Conservation (phyloP, 2,329 filamentous ascomycete genomes). For the Biscogniauxia sp. region DNA sequence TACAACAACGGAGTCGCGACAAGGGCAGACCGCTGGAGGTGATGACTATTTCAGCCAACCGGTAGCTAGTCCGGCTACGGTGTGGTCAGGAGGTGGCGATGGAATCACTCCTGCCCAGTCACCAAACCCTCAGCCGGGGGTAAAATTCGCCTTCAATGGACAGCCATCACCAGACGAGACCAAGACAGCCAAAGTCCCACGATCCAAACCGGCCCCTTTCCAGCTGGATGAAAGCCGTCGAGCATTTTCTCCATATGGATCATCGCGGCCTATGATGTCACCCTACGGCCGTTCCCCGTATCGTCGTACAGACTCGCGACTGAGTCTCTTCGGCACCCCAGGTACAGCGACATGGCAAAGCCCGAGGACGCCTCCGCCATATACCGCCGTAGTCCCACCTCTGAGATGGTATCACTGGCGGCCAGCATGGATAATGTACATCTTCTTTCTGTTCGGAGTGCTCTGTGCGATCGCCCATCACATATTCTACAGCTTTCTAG, state of each 20-base stretch:
- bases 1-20: constrained; percentile 12
- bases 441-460: constrained; percentile 36
- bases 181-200: constrained; percentile 2
- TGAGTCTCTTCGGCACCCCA: constrained; percentile 18
- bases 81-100: constrained; percentile 12
- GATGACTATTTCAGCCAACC: background rate
- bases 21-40: constrained; percentile 11
- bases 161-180: constrained; percentile 1
- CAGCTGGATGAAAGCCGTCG: constrained; percentile 18
- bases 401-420: constrained; percentile 36
- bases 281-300: constrained; percentile 14
- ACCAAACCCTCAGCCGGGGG: background rate
- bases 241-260: constrained; percentile 12
- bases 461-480: constrained; percentile 38
- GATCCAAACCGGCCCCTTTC: constrained; percentile 18
- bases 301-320: constrained; percentile 15
- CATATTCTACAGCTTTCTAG: constrained; percentile 34
- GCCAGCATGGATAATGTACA: constrained; percentile 36
- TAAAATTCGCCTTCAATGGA: background rate
- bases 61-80: background rate
- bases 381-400: constrained; percentile 7
- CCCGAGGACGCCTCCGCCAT: constrained; percentile 20
- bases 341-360: constrained; percentile 17
- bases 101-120: constrained; percentile 5
- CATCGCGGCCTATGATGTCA: constrained; percentile 13